Evolutionary conservation across 495 filamentous ascomycete genomes (phyloP).

Genomic region (Aspergillus haitiensis): DNA sequence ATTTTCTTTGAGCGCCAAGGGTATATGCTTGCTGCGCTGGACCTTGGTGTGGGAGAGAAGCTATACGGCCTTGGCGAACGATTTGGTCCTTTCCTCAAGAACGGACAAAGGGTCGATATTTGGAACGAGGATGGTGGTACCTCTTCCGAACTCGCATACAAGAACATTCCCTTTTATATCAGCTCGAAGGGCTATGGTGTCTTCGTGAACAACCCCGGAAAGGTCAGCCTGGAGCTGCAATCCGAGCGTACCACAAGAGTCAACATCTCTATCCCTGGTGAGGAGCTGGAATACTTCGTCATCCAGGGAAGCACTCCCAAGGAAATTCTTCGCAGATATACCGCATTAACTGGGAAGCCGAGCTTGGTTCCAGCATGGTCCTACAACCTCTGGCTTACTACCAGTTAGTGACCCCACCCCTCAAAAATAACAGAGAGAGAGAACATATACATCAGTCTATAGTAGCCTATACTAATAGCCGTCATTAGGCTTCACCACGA

Average conservation of each 20-base stretch:
- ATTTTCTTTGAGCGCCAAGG: slow-evolving; percentile 56
- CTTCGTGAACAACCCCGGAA: slow-evolving; percentile 63
- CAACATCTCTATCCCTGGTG: slow-evolving; percentile 61
- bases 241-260: slow-evolving; percentile 65
- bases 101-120: slow-evolving; percentile 64
- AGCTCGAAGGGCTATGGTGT: slow-evolving; percentile 68
- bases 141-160: slow-evolving; percentile 69
- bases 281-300: slow-evolving; percentile 61
- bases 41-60: slow-evolving; percentile 64
- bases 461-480: not conserved
- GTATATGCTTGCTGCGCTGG: slow-evolving; percentile 63
- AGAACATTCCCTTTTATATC: slow-evolving; percentile 72
- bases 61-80: slow-evolving; percentile 70
- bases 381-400: slow-evolving; percentile 70
- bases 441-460: too few species aligned
- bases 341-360: slow-evolving; percentile 59
- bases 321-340: slow-evolving; percentile 64
- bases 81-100: slow-evolving; percentile 69
- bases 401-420: slow-evolving; percentile 35
- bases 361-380: slow-evolving; percentile 65
- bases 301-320: slow-evolving; percentile 68
- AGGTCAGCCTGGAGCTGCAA: slow-evolving; percentile 64
- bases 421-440: not conserved
- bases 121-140: slow-evolving; percentile 77
- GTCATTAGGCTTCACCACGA: slow-evolving; percentile 58